phyloP scores from a whole-genome alignment of 192 early-diverging fungal species.

The Oehlia diaphana region DNA sequence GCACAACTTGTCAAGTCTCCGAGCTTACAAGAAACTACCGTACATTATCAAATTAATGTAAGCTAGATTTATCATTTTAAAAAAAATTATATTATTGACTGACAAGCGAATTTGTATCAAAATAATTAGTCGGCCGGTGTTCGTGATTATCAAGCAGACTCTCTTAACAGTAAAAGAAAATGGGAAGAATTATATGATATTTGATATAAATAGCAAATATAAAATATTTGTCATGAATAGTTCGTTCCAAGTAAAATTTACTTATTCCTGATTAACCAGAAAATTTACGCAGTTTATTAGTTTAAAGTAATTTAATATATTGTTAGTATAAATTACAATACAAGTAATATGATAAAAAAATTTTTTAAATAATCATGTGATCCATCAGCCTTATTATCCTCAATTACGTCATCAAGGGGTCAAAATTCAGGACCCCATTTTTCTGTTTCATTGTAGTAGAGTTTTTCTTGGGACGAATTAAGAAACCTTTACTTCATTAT shows the following conservation, averaged over 20 bases:
- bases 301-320: no score
- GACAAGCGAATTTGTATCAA: neutral
- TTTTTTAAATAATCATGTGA: no score
- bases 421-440: neutral
- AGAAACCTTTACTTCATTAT: slow-evolving; percentile 23
- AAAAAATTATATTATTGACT: neutral
- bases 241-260: no score
- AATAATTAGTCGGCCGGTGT: neutral
- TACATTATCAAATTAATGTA: slow-evolving; percentile 24
- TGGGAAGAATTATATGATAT: slow-evolving; percentile 21
- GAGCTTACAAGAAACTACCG: neutral
- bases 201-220: no score
- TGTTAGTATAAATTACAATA: no score
- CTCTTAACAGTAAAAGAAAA: neutral
- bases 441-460: slow-evolving; percentile 7
- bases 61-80: neutral
- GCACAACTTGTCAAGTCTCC: slow-evolving; percentile 27
- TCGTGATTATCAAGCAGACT: neutral
- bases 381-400: slow-evolving; percentile 6
- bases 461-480: slow-evolving; percentile 7
- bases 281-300: no score
- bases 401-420: neutral
- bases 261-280: no score
- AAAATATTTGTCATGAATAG: no score
- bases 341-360: no score